Percentiles rank a stretch among this genome's conserved stretches.
Conservation (phyloP, 2,329 filamentous ascomycete genomes). For the Fusarium brachygibbosum region DNA sequence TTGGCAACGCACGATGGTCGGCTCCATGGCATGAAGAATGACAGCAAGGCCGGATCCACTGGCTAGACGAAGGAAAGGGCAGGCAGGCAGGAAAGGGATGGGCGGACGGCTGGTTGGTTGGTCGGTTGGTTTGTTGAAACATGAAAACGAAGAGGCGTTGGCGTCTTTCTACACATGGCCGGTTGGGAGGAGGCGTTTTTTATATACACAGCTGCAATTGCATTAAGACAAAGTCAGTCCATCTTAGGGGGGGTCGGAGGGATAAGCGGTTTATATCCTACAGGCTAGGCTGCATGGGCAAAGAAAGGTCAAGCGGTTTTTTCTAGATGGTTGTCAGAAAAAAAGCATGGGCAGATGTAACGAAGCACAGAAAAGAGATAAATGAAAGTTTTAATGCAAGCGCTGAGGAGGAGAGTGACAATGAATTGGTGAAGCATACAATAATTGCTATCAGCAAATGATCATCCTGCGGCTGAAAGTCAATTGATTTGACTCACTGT, state of each 20-base stretch:
- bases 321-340: slow-evolving; percentile 49
- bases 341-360: slow-evolving; percentile 50
- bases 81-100: neutral
- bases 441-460: neutral
- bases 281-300: slow-evolving; percentile 47
- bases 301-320: slow-evolving; percentile 44
- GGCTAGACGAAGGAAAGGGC: slow-evolving; percentile 8
- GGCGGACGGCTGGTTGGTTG: slow-evolving; percentile 17
- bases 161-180: slow-evolving; percentile 49
- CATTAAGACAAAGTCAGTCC: slow-evolving; percentile 44
- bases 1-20: slow-evolving; percentile 37
- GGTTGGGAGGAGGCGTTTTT: slow-evolving; percentile 49
- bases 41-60: slow-evolving; percentile 30
- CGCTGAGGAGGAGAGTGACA: neutral
- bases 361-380: slow-evolving; percentile 50
- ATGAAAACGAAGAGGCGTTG: slow-evolving; percentile 48
- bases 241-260: slow-evolving; percentile 39
- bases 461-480: neutral
- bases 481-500: neutral
- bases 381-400: slow-evolving; percentile 46
- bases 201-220: slow-evolving; percentile 50
- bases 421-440: neutral
- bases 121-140: slow-evolving; percentile 32
- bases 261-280: slow-evolving; percentile 45
- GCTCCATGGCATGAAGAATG: slow-evolving; percentile 31